phyloP scores from a whole-genome alignment of 1,139 yeast species.

The Protomyces gravidus region DNA sequence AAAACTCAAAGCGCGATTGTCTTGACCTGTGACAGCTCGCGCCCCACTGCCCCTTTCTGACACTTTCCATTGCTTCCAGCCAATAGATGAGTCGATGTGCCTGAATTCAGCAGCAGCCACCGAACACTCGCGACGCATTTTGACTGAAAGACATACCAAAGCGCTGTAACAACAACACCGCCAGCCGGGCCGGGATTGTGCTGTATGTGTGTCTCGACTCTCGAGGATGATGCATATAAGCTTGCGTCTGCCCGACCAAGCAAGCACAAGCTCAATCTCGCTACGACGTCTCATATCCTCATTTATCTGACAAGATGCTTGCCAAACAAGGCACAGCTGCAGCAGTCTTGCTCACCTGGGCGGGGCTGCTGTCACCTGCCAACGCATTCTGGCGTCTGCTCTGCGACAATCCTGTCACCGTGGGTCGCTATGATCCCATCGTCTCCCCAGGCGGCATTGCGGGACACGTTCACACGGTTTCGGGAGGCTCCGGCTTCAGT shows the following conservation, averaged over 20 bases:
- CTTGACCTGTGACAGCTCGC: too few relatives aligned
- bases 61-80: background rate
- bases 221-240: too few relatives aligned
- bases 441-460: constrained; percentile 23
- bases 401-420: constrained; percentile 20
- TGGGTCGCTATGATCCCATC: constrained; percentile 26
- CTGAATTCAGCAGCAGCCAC: background rate
- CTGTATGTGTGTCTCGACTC: too few relatives aligned
- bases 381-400: constrained; percentile 24
- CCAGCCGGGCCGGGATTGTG: too few relatives aligned
- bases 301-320: background rate
- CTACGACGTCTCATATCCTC: too few relatives aligned
- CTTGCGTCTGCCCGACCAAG: too few relatives aligned
- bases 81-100: background rate
- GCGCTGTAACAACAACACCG: too few relatives aligned
- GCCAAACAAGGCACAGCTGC: background rate
- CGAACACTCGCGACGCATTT: background rate
- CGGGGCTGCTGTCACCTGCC: background rate
- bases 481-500: constrained; percentile 24
- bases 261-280: too few relatives aligned
- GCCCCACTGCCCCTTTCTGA: background rate
- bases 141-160: too few relatives aligned
- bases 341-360: background rate
- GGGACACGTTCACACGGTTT: constrained; percentile 25
- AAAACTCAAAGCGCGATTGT: too few relatives aligned